These are phyloP conservation scores for Erysimum cheiranthoides DNA, from an alignment of 345 rosid species.

Conservation along the genomic window DNA sequence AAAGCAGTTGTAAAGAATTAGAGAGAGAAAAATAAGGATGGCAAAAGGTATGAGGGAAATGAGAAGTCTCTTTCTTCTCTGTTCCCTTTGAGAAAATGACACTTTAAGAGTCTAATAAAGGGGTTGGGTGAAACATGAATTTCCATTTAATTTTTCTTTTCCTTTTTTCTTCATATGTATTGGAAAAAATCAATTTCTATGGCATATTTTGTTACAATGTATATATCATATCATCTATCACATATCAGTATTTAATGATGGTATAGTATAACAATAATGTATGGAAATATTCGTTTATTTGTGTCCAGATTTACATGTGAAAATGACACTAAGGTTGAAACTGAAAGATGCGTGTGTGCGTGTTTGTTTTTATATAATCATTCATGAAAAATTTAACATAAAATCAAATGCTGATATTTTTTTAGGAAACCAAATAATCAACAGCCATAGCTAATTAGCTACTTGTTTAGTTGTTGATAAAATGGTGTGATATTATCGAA, in stretches of 20 bases:
- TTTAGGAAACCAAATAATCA: neutral
- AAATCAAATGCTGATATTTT: slow-evolving; percentile 1
- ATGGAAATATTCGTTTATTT: slow-evolving; percentile 40
- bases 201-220: slow-evolving; percentile 46
- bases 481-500: slow-evolving; percentile 9
- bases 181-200: slow-evolving; percentile 16
- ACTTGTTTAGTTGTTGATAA: slow-evolving; percentile 14
- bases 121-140: slow-evolving; percentile 49
- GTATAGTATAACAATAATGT: slow-evolving; percentile 42
- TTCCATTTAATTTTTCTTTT: slow-evolving; percentile 38
- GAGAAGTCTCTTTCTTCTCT: slow-evolving; percentile 50
- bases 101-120: slow-evolving; percentile 45
- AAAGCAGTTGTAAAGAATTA: slow-evolving; percentile 42
- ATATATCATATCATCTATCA: slow-evolving; percentile 42
- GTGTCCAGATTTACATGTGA: slow-evolving; percentile 46
- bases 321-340: slow-evolving; percentile 46
- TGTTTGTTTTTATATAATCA: neutral
- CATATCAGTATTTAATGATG: slow-evolving; percentile 46
- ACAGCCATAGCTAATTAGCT: slow-evolving; percentile 18
- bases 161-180: slow-evolving; percentile 7
- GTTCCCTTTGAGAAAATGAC: slow-evolving; percentile 50
- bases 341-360: slow-evolving; percentile 35
- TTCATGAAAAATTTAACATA: slow-evolving; percentile 8
- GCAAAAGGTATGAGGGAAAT: slow-evolving; percentile 44
- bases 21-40: slow-evolving; percentile 31